Conservation (phyloP, 2,329 filamentous ascomycete species). For the Paracorniculantispora psalliotae region DNA sequence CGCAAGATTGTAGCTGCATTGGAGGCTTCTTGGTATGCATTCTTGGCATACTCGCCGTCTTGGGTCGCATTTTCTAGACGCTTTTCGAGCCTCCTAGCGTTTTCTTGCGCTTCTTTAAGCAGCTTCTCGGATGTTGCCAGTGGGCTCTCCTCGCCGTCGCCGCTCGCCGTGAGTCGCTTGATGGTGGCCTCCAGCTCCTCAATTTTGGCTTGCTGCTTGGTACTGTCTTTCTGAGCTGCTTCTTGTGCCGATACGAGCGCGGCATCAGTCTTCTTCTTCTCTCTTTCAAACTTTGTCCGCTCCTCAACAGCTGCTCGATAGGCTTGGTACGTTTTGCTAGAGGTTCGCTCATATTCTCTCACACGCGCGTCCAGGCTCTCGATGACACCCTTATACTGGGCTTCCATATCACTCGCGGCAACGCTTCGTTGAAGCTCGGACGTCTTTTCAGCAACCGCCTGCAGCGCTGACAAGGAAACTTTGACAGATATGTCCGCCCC, state of each 20-base stretch:
- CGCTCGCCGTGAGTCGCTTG: slow-evolving; percentile 23
- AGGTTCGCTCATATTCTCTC: slow-evolving; percentile 40
- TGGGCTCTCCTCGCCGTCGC: slow-evolving; percentile 21
- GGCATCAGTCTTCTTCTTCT: slow-evolving; percentile 37
- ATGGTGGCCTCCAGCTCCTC: slow-evolving; percentile 32
- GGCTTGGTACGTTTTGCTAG: slow-evolving; percentile 40
- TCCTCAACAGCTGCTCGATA: slow-evolving; percentile 49
- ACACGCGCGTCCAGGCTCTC: slow-evolving; percentile 40
- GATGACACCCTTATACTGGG: slow-evolving; percentile 37
- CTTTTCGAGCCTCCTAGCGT: slow-evolving; percentile 37
- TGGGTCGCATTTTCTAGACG: slow-evolving; percentile 37
- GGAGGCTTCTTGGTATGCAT: slow-evolving; percentile 55
- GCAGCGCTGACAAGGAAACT: slow-evolving; percentile 31
- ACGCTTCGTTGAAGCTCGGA: slow-evolving; percentile 26
- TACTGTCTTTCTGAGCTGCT: slow-evolving; percentile 28
- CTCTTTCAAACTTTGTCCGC: slow-evolving; percentile 41
- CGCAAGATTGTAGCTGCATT: slow-evolving; percentile 40
- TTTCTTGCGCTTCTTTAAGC: slow-evolving; percentile 32
- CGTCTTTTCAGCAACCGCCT: slow-evolving; percentile 33
- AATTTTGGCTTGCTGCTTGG: slow-evolving; percentile 33
- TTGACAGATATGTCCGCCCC: slow-evolving; percentile 21
- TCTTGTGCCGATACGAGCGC: slow-evolving; percentile 25
- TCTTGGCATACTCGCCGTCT: slow-evolving; percentile 53
- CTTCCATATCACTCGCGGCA: slow-evolving; percentile 26
- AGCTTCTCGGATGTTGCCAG: slow-evolving; percentile 26